Base-by-base conservation (phyloP, 495 filamentous ascomycete genomes). In the Penicillium canariense region DNA sequence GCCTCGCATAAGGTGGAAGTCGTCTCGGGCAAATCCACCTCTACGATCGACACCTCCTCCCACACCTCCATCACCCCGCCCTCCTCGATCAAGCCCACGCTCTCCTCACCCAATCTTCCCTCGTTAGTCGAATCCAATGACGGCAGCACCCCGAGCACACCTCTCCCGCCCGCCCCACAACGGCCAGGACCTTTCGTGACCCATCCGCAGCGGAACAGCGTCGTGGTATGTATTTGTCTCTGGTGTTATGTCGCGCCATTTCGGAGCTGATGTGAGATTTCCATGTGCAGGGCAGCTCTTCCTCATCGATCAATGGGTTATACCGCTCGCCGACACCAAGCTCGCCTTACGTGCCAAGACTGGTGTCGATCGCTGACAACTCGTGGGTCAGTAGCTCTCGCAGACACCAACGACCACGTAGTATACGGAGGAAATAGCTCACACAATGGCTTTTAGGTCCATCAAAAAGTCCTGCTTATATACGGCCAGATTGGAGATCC, bases 401-500 rank as follows among this genome's bases (percentile, higher is more conserved):
- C 8, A n/a, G 28, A 28, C 18, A 43, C 11, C 39, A 17, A 25
- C 12, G n/a, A 18, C 17, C n/a, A n/a, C n/a, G n/a, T n/a, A n/a
- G n/a, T n/a, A n/a, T n/a, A n/a, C n/a, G n/a, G n/a, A 63, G 31
- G 25, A 22, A 45, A 30, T 2, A 6, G 18, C 34, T 17, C 12
- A 50, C 55, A 52, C 38, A 17, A 28, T 22, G 1, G 46, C 14
- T 17, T 27, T 42, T 58, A 95, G 90, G 89, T 92, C 22, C 86
- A 94, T 63, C 91, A 97, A 74, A 96, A 96, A 63, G 82, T 94
- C 12, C 76, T 97, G 5, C 79, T 92, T 30, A 77, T 96, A 18
- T 84, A 85, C 54, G 91, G 91, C 25, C 84, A 87, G 38, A 85
- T 92, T 48, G 89, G 87, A 49, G 89, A 95, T 57, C 79, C 86